Conservation (phyloP, 148 eudicot species). For the Rhododendron mucronatum region DNA sequence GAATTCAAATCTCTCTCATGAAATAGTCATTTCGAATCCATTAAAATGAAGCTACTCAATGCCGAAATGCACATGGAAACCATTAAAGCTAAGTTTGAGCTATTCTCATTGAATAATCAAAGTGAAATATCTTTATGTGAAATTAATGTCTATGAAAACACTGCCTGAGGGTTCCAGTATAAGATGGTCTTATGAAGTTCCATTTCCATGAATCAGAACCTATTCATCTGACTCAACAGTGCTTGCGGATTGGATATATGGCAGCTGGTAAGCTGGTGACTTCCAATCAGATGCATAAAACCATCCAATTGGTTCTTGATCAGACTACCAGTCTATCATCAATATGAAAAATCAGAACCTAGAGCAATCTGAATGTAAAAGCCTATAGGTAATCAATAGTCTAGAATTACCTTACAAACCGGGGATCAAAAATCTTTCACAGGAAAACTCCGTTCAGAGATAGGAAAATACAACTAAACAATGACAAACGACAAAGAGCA, state of each 20-base stretch:
- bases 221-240: not conserved
- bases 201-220: not conserved
- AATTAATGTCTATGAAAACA: not conserved
- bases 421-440: not conserved
- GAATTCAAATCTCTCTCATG: not conserved
- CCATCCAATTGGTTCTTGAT: not conserved
- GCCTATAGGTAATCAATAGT: not conserved
- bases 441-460: not conserved
- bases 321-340: not conserved
- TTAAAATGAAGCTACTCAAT: not conserved
- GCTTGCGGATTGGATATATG: constrained; percentile 4
- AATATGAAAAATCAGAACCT: not conserved
- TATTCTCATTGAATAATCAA: not conserved
- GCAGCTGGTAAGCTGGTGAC: not conserved
- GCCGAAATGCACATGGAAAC: not conserved
- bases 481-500: not conserved
- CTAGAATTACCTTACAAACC: not conserved
- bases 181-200: not conserved
- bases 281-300: not conserved
- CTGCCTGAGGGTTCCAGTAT: not conserved
- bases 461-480: not conserved
- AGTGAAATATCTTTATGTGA: not conserved
- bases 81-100: not conserved
- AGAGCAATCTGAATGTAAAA: not conserved
- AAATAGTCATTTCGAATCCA: not conserved